Evolutionary conservation across 2,329 filamentous ascomycete species (phyloP).

Genomic region (Epichloe sibirici): DNA sequence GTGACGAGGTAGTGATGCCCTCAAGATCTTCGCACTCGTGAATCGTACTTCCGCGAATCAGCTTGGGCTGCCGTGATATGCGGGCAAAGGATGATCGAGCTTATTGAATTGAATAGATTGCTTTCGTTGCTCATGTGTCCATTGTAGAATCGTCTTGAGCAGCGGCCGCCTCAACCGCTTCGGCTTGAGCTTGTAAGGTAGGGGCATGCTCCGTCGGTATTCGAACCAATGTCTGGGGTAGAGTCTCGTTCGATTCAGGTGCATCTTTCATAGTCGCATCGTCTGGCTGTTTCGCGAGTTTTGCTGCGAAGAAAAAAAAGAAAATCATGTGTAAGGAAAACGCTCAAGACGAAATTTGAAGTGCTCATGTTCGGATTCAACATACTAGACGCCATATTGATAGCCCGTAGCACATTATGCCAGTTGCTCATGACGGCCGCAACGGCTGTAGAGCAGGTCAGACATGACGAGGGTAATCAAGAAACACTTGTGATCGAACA

Average conservation of each 20-base stretch:
- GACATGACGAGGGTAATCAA: background rate
- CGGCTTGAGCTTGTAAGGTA: slow-evolving; percentile 47
- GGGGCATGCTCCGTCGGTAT: slow-evolving; percentile 73
- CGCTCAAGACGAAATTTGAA: too few relatives aligned
- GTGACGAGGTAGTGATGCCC: background rate
- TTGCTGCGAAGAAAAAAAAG: slow-evolving; percentile 36
- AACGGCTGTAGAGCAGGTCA: slow-evolving; percentile 46
- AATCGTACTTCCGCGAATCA: background rate
- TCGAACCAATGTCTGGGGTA: slow-evolving; percentile 73
- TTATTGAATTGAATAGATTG: background rate
- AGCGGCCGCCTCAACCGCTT: slow-evolving; percentile 33
- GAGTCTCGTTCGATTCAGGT: slow-evolving; percentile 30
- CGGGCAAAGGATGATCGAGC: background rate
- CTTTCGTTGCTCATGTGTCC: slow-evolving; percentile 2
- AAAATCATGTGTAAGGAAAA: slow-evolving; percentile 6
- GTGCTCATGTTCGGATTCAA: background rate
- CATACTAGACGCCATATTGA: slow-evolving; percentile 77
- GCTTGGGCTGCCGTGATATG: background rate
- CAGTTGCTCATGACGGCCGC: slow-evolving; percentile 77
- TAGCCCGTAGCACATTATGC: slow-evolving; percentile 75
- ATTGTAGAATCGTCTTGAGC: slow-evolving; percentile 22
- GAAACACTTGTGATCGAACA: background rate
- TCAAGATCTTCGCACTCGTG: background rate
- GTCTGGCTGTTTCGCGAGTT: slow-evolving; percentile 51
- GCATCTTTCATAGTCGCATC: slow-evolving; percentile 19